phyloP scores from a whole-genome alignment of 2,329 filamentous ascomycete species.

The Stenocarpella maydis region DNA sequence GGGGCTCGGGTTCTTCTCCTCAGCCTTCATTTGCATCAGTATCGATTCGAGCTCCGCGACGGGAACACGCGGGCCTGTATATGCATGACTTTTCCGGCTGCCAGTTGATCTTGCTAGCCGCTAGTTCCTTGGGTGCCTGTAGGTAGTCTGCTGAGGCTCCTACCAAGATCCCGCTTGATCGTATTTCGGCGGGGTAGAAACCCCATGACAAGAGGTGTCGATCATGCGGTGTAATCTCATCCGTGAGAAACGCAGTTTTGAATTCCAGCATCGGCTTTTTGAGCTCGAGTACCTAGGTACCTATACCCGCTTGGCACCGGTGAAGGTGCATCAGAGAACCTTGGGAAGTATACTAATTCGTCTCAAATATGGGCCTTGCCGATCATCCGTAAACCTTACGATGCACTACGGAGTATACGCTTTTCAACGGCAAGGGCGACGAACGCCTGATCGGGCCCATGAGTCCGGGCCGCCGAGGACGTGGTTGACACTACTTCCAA shows the following conservation, averaged over 20 bases:
- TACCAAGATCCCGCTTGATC: no score
- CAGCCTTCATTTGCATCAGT: no score
- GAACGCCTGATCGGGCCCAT: not conserved
- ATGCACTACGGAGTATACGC: not conserved
- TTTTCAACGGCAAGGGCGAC: not conserved
- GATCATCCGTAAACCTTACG: constrained; percentile 20
- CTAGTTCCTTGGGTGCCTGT: no score
- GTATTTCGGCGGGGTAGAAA: not conserved
- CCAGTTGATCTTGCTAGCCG: no score
- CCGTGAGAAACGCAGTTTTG: not conserved
- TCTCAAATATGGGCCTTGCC: not conserved
- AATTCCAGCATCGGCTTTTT: not conserved
- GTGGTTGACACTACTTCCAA: not conserved
- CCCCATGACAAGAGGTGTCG: not conserved
- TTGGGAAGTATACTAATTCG: not conserved
- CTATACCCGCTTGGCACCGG: not conserved
- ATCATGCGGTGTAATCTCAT: not conserved
- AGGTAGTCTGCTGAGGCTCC: no score
- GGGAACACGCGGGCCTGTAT: not conserved
- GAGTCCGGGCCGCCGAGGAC: not conserved
- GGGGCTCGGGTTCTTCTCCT: no score
- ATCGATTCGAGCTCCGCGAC: no score
- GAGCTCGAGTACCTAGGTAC: no score
- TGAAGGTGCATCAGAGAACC: not conserved
- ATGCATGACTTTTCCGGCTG: not conserved